phyloP scores from a whole-genome alignment of 495 filamentous ascomycete species.

The Haplographium delicatum region DNA sequence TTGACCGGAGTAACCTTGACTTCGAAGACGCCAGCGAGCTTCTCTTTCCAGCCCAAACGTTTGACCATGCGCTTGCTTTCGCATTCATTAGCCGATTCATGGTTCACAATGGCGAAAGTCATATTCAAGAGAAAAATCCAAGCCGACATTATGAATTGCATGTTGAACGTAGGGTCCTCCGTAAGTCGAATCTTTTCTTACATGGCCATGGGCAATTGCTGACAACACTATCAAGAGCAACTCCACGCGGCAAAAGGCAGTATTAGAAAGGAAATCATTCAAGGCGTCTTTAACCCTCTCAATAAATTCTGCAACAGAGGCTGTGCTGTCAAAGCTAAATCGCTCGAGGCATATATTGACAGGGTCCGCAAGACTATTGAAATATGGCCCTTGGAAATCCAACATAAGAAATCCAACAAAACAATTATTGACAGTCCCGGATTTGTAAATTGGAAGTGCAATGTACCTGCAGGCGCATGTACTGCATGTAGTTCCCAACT shows the following conservation, averaged over 20 bases:
- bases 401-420: neutral
- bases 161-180: neutral
- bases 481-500: neutral
- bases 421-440: neutral
- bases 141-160: neutral
- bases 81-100: neutral
- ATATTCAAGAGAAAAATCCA: neutral
- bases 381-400: constrained; percentile 2
- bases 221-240: neutral
- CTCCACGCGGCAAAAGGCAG: constrained; percentile 8
- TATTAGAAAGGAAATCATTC: constrained; percentile 1
- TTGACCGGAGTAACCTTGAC: neutral
- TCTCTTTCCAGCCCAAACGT: neutral
- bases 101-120: neutral
- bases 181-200: neutral
- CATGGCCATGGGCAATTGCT: neutral
- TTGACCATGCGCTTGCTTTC: neutral
- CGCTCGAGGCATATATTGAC: neutral
- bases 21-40: neutral
- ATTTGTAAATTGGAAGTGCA: constrained; percentile 1
- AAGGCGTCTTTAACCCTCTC: neutral
- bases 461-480: neutral
- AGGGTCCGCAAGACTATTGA: neutral
- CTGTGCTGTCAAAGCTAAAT: neutral
- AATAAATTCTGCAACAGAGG: neutral